Conservation (phyloP, 176 grass and related monocot genomes). For the Poa annua region DNA sequence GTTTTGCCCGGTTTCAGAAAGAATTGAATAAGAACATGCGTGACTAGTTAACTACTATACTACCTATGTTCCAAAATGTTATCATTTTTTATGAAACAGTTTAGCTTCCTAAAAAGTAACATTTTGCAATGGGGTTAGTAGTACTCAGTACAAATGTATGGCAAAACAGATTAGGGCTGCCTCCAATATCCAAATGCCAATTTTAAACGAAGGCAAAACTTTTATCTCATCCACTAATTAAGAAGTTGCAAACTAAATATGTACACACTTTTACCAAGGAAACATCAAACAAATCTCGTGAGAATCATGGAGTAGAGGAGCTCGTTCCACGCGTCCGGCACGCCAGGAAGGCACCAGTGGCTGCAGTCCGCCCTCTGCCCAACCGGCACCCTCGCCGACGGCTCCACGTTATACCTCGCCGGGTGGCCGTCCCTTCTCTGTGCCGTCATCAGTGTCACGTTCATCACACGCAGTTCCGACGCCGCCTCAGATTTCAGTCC, state of each 20-base stretch:
- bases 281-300: background rate
- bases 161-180: too few species aligned
- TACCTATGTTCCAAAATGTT: too few species aligned
- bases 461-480: slow-evolving; percentile 36
- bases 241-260: background rate
- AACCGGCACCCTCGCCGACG: background rate
- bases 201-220: too few species aligned
- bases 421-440: slow-evolving; percentile 65
- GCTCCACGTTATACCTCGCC: slow-evolving; percentile 45
- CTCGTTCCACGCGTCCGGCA: slow-evolving; percentile 73
- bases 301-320: slow-evolving; percentile 55
- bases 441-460: slow-evolving; percentile 59
- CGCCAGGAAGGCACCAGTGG: slow-evolving; percentile 76
- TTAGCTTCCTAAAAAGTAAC: too few species aligned
- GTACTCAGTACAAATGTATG: too few species aligned
- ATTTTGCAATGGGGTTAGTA: too few species aligned
- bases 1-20: too few species aligned
- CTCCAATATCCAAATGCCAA: too few species aligned
- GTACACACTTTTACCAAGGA: background rate
- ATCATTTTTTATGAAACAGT: too few species aligned
- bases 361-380: slow-evolving; percentile 60
- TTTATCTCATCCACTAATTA: too few species aligned
- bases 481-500: background rate
- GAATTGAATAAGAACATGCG: too few species aligned
- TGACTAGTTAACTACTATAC: too few species aligned